Evolutionary conservation across 352 stramenopile genomes (phyloP).

Genomic region (Pseudoperonospora humuli): DNA sequence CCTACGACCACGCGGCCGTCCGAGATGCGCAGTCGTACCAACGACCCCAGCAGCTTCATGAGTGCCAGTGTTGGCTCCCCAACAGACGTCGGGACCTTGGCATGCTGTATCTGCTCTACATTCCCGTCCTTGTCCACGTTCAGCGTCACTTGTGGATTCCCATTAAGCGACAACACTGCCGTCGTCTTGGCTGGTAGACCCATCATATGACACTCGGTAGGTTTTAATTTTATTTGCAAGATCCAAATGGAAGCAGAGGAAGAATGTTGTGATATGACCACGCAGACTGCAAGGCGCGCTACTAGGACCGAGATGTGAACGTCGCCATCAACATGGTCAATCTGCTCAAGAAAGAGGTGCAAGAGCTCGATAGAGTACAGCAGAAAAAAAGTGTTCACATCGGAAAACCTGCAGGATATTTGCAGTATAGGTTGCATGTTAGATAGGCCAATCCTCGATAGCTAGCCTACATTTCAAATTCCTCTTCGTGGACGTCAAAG

Average conservation of each 20-base stretch:
- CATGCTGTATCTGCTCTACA: slow-evolving; percentile 13
- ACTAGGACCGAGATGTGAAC: no score
- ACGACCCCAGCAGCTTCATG: slow-evolving; percentile 49
- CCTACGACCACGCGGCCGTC: slow-evolving; percentile 62
- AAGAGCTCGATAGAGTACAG: no score
- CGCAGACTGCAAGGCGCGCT: no score
- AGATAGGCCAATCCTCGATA: no score
- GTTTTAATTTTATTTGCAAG: no score
- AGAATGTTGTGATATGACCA: no score
- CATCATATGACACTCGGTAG: slow-evolving; percentile 9
- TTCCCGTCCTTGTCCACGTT: slow-evolving; percentile 2
- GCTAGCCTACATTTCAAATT: slow-evolving; percentile 36
- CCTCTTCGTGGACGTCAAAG: slow-evolving; percentile 48
- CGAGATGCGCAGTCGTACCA: slow-evolving; percentile 59
- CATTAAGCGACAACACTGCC: slow-evolving; percentile 58
- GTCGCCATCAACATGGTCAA: no score
- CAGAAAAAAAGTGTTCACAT: no score
- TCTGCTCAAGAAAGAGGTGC: no score
- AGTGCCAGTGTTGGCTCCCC: slow-evolving; percentile 42
- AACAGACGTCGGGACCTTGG: slow-evolving; percentile 11
- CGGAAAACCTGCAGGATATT: no score
- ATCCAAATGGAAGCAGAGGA: no score
- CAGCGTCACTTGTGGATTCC: slow-evolving; percentile 40
- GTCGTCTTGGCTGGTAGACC: slow-evolving; percentile 20
- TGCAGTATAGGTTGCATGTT: no score